These are phyloP conservation scores for Lactuca saligna DNA, from an alignment of 129 eudicot species.

Conservation along the genomic window DNA sequence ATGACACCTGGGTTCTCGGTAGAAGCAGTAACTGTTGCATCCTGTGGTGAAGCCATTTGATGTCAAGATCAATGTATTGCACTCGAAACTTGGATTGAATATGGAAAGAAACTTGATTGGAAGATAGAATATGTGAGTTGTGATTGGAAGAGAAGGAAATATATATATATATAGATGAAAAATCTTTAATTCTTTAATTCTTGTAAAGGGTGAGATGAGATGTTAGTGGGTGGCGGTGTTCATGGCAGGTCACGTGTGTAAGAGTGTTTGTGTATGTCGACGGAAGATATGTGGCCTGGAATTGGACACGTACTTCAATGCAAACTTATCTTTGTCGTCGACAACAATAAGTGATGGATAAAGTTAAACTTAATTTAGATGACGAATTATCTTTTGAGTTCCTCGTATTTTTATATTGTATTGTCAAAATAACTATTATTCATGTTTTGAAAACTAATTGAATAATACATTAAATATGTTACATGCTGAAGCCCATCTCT, in stretches of 20 bases:
- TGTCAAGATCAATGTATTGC: not conserved
- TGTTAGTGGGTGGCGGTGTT: not conserved
- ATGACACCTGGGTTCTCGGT: conserved; percentile 24
- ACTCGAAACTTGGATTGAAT: not conserved
- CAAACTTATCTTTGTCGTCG: not conserved
- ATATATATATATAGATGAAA: not conserved
- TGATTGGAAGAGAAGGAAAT: not conserved
- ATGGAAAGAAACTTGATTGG: not conserved
- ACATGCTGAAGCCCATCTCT: no score
- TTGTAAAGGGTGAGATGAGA: not conserved
- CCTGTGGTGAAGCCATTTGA: conserved; percentile 32
- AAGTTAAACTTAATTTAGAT: no score
- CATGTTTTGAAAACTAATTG: no score
- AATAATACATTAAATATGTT: no score
- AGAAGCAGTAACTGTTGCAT: conserved; percentile 3
- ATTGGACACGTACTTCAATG: not conserved
- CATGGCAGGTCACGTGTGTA: not conserved
- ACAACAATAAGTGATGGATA: not conserved
- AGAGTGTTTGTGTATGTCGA: not conserved
- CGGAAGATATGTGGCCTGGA: not conserved
- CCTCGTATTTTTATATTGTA: no score
- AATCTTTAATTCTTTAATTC: not conserved
- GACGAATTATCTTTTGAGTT: no score
- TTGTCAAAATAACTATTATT: no score
- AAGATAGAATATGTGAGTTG: not conserved